phyloP scores from a whole-genome alignment of 2,329 filamentous ascomycete genomes.

The Scortechinia acanthostroma region DNA sequence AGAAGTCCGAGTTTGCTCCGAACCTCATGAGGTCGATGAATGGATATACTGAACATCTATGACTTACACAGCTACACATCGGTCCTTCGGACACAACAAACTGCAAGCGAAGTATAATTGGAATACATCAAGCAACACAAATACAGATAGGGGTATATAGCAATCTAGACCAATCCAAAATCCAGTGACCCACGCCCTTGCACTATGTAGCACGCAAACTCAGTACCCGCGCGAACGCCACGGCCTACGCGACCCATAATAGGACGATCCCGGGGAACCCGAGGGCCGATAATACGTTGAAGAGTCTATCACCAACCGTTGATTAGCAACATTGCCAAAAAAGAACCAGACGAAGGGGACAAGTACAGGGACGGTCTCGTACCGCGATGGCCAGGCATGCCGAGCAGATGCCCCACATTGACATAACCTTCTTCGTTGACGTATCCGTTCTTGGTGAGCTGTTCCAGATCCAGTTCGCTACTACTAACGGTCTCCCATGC shows the following conservation, averaged over 20 bases:
- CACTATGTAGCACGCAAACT: background rate
- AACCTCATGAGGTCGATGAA: no score
- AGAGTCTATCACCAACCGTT: slow-evolving; percentile 16
- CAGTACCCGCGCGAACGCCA: background rate
- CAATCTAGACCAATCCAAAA: slow-evolving; percentile 3
- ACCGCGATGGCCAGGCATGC: slow-evolving; percentile 25
- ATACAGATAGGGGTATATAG: slow-evolving; percentile 1
- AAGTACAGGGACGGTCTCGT: slow-evolving; percentile 14
- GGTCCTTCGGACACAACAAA: no score
- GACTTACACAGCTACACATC: no score
- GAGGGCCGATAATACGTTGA: slow-evolving; percentile 28
- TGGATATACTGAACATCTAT: no score
- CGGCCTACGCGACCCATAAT: slow-evolving; percentile 9
- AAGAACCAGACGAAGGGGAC: slow-evolving; percentile 4
- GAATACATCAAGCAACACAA: no score
- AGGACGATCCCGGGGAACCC: slow-evolving; percentile 15
- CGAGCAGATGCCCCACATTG: slow-evolving; percentile 30
- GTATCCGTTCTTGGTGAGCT: slow-evolving; percentile 15
- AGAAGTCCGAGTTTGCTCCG: no score
- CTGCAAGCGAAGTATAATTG: no score
- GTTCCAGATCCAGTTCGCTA: slow-evolving; percentile 10
- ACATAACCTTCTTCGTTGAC: slow-evolving; percentile 29
- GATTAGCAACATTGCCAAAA: slow-evolving; percentile 3
- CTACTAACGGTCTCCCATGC: slow-evolving; percentile 26
- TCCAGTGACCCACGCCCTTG: background rate